phyloP scores from a whole-genome alignment of 164 flowering plant genomes.

The Stephania cephalantha region DNA sequence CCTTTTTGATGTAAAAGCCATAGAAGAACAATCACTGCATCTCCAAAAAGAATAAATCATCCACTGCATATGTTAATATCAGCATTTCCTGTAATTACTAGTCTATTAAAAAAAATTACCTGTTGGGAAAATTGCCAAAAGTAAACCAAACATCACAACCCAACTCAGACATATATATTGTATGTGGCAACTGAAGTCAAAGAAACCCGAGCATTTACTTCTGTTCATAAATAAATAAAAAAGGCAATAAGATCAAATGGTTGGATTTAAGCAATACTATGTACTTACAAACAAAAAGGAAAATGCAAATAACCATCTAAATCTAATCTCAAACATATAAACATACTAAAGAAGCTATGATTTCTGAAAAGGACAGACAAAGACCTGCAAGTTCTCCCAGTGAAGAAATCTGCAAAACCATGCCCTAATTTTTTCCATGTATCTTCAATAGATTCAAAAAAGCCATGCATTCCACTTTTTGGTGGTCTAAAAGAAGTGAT shows the following conservation, averaged over 20 bases:
- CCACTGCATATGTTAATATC: not conserved
- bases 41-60: conserved; percentile 10
- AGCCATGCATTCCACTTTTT: conserved; percentile 12
- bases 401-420: conserved; percentile 55
- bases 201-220: conserved; percentile 65
- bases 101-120: conserved; percentile 31
- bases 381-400: conserved; percentile 88
- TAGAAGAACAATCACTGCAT: conserved; percentile 62
- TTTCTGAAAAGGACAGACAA: not conserved
- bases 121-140: conserved; percentile 71
- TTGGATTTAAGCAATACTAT: not conserved
- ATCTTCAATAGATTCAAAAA: conserved; percentile 17
- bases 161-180: conserved; percentile 84
- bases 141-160: conserved; percentile 62
- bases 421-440: conserved; percentile 57
- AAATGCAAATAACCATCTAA: not conserved
- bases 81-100: not conserved
- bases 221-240: conserved; percentile 36
- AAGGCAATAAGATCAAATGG: not conserved
- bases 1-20: conserved; percentile 93
- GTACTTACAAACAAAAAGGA: not conserved
- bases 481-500: conserved; percentile 13
- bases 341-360: not conserved
- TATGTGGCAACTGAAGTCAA: conserved; percentile 83
- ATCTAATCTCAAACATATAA: not conserved